phyloP scores from a whole-genome alignment of 352 stramenopile species.

The Pythium rhizo-oryzae region DNA sequence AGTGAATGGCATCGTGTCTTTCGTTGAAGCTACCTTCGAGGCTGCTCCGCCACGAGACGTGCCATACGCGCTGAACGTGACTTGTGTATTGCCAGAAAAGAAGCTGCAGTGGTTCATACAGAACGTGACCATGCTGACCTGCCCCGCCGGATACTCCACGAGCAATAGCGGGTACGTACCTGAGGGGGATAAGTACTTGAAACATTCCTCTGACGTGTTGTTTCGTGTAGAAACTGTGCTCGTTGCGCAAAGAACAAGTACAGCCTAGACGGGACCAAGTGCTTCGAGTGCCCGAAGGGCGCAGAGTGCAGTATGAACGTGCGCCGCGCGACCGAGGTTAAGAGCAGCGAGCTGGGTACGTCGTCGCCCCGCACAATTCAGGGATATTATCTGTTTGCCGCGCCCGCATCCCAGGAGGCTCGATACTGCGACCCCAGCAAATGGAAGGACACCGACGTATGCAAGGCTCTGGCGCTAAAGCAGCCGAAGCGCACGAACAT shows the following conservation, averaged over 20 bases:
- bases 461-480: conserved; percentile 35
- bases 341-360: conserved; percentile 47
- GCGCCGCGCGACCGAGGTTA: conserved; percentile 53
- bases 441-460: conserved; percentile 57
- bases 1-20: conserved; percentile 42
- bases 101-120: conserved; percentile 38
- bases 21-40: conserved; percentile 38
- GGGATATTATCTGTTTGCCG: conserved; percentile 60
- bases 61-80: conserved; percentile 46
- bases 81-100: conserved; percentile 41
- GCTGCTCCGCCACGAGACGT: conserved; percentile 27
- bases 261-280: conserved; percentile 61
- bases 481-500: conserved; percentile 22
- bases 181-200: neutral
- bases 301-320: conserved; percentile 54
- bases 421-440: conserved; percentile 36
- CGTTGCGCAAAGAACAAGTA: conserved; percentile 59
- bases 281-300: conserved; percentile 55
- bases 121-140: conserved; percentile 41
- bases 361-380: conserved; percentile 53
- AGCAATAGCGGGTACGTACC: conserved; percentile 31
- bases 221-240: conserved; percentile 42
- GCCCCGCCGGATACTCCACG: conserved; percentile 48
- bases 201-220: neutral
- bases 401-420: conserved; percentile 43